Percentiles rank a stretch among this genome's conserved stretches.
phyloP scores from a whole-genome alignment of 2,329 filamentous ascomycete genomes.

The Clarireedia homoeocarpa region DNA sequence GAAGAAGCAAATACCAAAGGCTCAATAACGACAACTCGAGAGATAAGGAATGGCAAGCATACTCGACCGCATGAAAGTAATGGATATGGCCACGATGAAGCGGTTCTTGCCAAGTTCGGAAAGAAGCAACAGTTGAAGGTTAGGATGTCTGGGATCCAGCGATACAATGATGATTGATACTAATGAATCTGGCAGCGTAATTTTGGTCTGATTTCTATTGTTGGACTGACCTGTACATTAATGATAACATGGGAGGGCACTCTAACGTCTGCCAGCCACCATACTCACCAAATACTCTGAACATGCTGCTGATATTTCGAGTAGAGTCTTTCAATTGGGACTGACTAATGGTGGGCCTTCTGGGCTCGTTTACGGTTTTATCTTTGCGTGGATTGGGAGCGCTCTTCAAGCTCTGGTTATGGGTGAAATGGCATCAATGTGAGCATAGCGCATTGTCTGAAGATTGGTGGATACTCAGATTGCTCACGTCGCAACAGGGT shows the following conservation, averaged over 20 bases:
- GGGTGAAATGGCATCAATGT: constrained; percentile 14
- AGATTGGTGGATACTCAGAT: neutral
- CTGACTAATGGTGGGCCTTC: constrained; percentile 3
- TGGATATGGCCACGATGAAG: constrained; percentile 2
- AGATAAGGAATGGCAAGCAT: neutral
- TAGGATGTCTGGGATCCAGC: neutral
- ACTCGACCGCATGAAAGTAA: neutral
- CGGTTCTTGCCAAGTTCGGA: constrained; percentile 6
- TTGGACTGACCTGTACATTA: neutral
- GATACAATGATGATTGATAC: neutral
- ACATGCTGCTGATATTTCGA: neutral
- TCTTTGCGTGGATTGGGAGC: constrained; percentile 4
- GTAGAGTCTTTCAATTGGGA: constrained; percentile 1
- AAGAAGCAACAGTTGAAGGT: constrained; percentile 10
- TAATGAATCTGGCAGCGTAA: neutral
- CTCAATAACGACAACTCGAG: neutral
- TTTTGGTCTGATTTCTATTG: neutral
- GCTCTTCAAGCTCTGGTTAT: constrained; percentile 5
- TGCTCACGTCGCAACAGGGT: constrained; percentile 14
- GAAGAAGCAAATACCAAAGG: neutral
- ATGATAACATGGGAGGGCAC: constrained; percentile 7
- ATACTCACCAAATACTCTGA: neutral
- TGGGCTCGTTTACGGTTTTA: constrained; percentile 2
- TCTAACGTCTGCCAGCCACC: neutral
- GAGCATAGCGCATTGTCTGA: neutral